Conservation (phyloP, 1,139 yeast genomes). For the Yamadazyma siamensis region DNA sequence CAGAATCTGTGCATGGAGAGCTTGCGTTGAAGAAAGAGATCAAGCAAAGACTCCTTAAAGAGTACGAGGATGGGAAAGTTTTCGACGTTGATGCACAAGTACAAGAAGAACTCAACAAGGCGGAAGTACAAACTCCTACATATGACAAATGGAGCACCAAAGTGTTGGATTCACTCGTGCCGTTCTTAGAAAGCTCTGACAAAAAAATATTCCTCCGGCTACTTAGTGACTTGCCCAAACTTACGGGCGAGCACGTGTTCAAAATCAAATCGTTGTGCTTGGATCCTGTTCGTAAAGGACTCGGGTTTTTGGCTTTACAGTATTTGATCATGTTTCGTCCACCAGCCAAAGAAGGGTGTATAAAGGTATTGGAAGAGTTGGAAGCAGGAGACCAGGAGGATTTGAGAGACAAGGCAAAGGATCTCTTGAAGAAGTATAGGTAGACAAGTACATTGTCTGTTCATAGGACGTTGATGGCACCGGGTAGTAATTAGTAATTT, state of each 20-base stretch:
- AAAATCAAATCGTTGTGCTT: conserved; percentile 72
- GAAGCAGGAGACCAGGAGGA: conserved; percentile 50
- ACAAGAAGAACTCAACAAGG: conserved; percentile 13
- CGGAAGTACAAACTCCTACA: conserved; percentile 33
- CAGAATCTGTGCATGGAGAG: conserved; percentile 51
- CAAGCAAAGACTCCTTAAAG: conserved; percentile 14
- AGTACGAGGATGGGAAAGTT: conserved; percentile 13
- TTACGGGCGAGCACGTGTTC: conserved; percentile 57
- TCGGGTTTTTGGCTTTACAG: conserved; percentile 80
- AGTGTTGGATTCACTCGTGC: conserved; percentile 75
- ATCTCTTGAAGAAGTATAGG: conserved; percentile 48
- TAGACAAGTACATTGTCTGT: no score
- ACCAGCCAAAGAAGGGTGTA: conserved; percentile 66
- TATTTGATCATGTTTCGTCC: conserved; percentile 89
- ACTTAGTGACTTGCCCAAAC: conserved; percentile 79
- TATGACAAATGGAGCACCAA: conserved; percentile 70
- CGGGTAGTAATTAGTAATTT: no score
- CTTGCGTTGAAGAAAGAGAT: conserved; percentile 13
- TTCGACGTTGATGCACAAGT: conserved; percentile 9
- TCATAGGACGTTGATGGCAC: no score
- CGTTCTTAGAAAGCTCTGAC: conserved; percentile 78
- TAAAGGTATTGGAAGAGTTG: conserved; percentile 61
- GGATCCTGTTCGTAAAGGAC: conserved; percentile 77
- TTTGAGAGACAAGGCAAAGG: conserved; percentile 51
- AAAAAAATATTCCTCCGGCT: conserved; percentile 76